Evolutionary conservation across 169 alveolate species (phyloP), one percentile per base, ranked within the genome.

Genomic region (Plasmodium chabaudi): DNA sequence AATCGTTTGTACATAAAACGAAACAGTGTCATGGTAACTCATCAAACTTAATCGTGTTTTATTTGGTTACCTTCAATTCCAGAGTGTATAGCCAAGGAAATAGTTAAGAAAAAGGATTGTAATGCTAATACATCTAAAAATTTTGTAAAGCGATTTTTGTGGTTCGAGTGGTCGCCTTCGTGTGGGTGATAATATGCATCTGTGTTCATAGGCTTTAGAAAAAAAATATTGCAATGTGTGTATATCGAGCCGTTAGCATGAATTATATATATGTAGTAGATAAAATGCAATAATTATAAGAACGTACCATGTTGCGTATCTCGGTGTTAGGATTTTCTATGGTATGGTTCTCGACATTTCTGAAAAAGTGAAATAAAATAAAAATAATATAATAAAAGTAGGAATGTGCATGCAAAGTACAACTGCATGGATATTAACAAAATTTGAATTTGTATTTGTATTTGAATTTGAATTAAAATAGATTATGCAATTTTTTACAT

Each of bases 11-110:
- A 34, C 27, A 19, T 17, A 57, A 15, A 0, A 17, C 0, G 3
- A 34, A 0, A 34, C 7, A 3, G 42, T 1, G 5, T n/a, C 59
- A 7, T 51, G 17, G 3, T 15, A 15, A 12, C 0, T 15, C 21
- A 0, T 2, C 17, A 51, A 51, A 6, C 17, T 2, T 51, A 51
- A 2, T 12, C 59, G 12, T 10, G 17, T 42, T 10, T 5, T 47
- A 53, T 47, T 13, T 21, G 12, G 34, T 23, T 79, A 79, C 89
- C 89, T 39, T 79, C 89, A 56, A 65, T 79, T 70, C 77, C 65
- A n/a, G 89, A 79, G 21, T 79, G 89, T 39, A 79, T 61, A 49
- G 89, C 89, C 63, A 79, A 46, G 1, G 89, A 79, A 7, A 79
- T 34, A 7, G 89, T 79, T 69, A 79, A 21, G 56, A 79, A 64